Evolutionary conservation across 192 early-diverging fungal species (phyloP).

Genomic region (Mortierella claussenii): DNA sequence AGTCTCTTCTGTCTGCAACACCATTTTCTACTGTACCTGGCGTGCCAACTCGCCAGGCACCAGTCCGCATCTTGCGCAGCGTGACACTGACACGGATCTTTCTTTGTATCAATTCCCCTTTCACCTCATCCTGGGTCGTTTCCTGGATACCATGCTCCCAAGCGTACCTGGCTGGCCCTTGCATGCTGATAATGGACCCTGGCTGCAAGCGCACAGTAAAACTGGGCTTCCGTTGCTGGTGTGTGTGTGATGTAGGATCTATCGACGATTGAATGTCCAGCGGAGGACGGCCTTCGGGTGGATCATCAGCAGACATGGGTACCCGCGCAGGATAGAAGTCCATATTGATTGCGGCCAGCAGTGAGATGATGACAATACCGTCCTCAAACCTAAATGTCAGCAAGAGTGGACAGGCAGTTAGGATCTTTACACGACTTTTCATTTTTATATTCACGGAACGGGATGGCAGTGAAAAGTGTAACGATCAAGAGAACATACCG

Average conservation of each 20-base stretch:
- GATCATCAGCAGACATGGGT: conserved; percentile 25
- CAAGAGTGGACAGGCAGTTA: not conserved
- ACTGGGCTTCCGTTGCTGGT: conserved; percentile 5
- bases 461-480: too few relatives aligned
- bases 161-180: conserved; percentile 55
- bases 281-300: conserved; percentile 3
- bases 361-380: conserved; percentile 59
- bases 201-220: conserved; percentile 52
- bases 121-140: conserved; percentile 28
- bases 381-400: conserved; percentile 55
- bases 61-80: conserved; percentile 47
- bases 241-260: not conserved
- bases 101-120: conserved; percentile 36
- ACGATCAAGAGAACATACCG: conserved; percentile 27
- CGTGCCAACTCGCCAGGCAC: conserved; percentile 34
- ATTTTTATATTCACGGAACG: too few relatives aligned
- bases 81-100: conserved; percentile 61
- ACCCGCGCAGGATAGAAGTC: conserved; percentile 53
- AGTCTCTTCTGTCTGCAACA: conserved; percentile 22
- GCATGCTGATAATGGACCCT: conserved; percentile 54
- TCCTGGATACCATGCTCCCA: conserved; percentile 65
- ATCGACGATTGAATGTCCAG: not conserved
- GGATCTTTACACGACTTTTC: not conserved
- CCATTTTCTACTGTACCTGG: conserved; percentile 5
- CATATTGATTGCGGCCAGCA: conserved; percentile 62